phyloP scores from a whole-genome alignment of 192 early-diverging fungal genomes.

The Podila verticillata region DNA sequence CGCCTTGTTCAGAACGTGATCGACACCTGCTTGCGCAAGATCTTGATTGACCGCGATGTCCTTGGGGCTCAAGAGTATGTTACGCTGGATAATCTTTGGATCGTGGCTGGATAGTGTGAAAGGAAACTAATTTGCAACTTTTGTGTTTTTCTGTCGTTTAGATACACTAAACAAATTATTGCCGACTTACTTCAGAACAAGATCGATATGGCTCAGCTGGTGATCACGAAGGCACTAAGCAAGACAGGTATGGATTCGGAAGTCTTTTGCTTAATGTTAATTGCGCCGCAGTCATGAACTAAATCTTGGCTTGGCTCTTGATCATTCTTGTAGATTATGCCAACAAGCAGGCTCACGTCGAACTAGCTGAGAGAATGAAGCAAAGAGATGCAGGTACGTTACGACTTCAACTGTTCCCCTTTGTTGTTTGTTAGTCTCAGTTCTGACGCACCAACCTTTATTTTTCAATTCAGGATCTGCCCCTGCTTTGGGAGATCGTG shows the following conservation, averaged over 20 bases:
- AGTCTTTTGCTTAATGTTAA: too few species aligned
- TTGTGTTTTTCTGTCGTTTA: conserved; percentile 17
- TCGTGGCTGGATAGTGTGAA: not conserved
- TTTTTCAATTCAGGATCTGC: conserved; percentile 73
- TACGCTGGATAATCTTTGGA: too few species aligned
- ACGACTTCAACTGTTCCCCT: too few species aligned
- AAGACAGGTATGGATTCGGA: conserved; percentile 69
- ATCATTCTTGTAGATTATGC: conserved; percentile 77
- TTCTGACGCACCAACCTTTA: too few species aligned
- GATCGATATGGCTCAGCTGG: conserved; percentile 94
- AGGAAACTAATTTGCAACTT: too few species aligned
- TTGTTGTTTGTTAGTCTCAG: too few species aligned
- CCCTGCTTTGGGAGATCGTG: conserved; percentile 94
- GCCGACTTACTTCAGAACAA: conserved; percentile 96
- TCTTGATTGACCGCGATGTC: conserved; percentile 91
- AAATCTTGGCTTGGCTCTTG: not conserved
- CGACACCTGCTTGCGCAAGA: conserved; percentile 89
- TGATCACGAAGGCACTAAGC: conserved; percentile 95
- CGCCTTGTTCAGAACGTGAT: conserved; percentile 92
- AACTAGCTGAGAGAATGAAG: conserved; percentile 92
- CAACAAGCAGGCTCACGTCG: conserved; percentile 94
- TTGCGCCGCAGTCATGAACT: too few species aligned
- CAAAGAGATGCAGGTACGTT: conserved; percentile 84
- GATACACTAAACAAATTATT: conserved; percentile 89
- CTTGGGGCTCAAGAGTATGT: conserved; percentile 80